Evolutionary conservation across 2,329 filamentous ascomycete species (phyloP).

Genomic region (Colletotrichum camelliae): DNA sequence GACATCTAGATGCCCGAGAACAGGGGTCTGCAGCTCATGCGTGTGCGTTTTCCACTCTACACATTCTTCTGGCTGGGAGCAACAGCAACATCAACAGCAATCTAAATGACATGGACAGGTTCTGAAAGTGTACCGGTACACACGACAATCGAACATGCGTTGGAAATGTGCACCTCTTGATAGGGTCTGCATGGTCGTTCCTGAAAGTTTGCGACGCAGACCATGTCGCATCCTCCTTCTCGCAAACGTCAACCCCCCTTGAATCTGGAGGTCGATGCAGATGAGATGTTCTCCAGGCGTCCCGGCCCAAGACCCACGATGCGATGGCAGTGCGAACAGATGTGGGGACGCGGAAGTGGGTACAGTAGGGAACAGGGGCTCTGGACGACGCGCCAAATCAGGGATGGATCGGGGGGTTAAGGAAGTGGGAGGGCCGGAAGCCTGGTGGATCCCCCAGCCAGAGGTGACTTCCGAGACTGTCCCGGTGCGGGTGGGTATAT

Average conservation of each 20-base stretch:
- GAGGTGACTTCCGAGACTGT: slow-evolving; percentile 9
- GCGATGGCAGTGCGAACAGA: slow-evolving; percentile 15
- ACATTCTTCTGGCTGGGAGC: background rate
- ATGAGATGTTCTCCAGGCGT: slow-evolving; percentile 1
- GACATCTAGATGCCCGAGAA: background rate
- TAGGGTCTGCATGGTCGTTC: background rate
- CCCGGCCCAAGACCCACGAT: slow-evolving; percentile 3
- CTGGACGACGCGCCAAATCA: background rate
- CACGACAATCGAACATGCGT: background rate
- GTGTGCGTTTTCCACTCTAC: background rate
- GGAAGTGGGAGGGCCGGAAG: background rate
- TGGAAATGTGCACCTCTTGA: background rate
- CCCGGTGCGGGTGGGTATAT: background rate
- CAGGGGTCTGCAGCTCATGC: background rate
- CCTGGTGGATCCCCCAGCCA: background rate
- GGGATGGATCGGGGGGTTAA: slow-evolving; percentile 2
- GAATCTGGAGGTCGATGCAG: background rate
- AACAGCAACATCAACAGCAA: background rate
- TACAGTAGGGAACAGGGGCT: background rate
- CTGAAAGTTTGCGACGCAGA: background rate
- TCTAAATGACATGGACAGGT: background rate
- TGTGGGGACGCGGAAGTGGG: background rate
- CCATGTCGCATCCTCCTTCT: background rate
- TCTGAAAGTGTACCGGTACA: background rate
- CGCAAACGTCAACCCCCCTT: background rate